Conservation (phyloP, 345 rosid genomes). For the Camelina hispida region DNA sequence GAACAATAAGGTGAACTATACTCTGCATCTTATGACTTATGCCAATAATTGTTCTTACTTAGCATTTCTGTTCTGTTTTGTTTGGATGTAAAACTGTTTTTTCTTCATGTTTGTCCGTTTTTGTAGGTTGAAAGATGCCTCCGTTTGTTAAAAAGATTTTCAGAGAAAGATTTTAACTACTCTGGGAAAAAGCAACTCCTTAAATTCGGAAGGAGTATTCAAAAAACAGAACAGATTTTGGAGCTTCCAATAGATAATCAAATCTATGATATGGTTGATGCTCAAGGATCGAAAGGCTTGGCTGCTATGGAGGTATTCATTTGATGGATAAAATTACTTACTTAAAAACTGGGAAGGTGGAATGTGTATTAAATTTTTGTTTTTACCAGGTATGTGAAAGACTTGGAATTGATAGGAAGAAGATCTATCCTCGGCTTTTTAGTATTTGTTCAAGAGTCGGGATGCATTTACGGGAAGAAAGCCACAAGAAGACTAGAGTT, state of each 20-base stretch:
- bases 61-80: slow-evolving; percentile 10
- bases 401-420: slow-evolving; percentile 87
- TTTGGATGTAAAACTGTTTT: slow-evolving; percentile 6
- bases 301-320: slow-evolving; percentile 68
- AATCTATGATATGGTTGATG: slow-evolving; percentile 84
- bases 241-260: slow-evolving; percentile 91
- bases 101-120: slow-evolving; percentile 16
- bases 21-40: slow-evolving; percentile 23
- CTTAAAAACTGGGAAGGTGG: not conserved
- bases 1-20: slow-evolving; percentile 66
- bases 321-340: slow-evolving; percentile 9
- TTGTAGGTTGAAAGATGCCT: slow-evolving; percentile 71
- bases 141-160: slow-evolving; percentile 59
- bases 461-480: slow-evolving; percentile 73
- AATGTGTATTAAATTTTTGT: slow-evolving; percentile 20
- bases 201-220: slow-evolving; percentile 74
- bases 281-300: slow-evolving; percentile 74
- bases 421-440: slow-evolving; percentile 65
- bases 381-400: slow-evolving; percentile 70
- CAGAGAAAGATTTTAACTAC: slow-evolving; percentile 51
- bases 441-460: slow-evolving; percentile 75
- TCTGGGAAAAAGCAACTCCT: slow-evolving; percentile 49
- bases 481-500: slow-evolving; percentile 64
- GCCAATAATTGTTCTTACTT: not conserved
- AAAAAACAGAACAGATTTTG: slow-evolving; percentile 64